Base-by-base conservation (phyloP, 257 asterid genomes). In the Datura wrightii region DNA sequence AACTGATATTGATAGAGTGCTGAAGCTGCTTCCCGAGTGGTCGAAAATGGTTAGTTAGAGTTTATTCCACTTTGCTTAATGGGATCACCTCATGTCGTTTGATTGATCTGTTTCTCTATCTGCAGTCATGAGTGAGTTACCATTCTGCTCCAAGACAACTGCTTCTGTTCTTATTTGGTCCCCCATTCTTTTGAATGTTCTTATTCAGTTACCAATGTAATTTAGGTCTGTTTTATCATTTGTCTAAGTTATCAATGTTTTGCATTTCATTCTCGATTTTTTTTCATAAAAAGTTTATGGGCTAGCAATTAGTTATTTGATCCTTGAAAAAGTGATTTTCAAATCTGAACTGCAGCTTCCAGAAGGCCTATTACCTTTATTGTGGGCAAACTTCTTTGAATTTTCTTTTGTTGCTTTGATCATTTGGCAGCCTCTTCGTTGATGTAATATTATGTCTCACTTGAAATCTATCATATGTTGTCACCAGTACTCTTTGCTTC, bases 1-100 rank as follows among this genome's bases (percentile, higher is more conserved):
- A 44, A 6, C 90, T 79, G 96, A 94, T 83, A 69, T 87, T 86
- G 93, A 92, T 83, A 91, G 81, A 89, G 89, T 94, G 86, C 89
- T 95, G 87, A 90, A 91, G 88, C 87, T 94, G 86, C 91, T 94
- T 78, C 91, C 96, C 6, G 97, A 95, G 86, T 95, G 97, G 95
- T 93, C 97, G 58, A 90, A 91, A 88, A 79, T 84, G 83, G 99
- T 95, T 86, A 90, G 95, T 78, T 87, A 70, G 83, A 34, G 41
- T 81, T 71, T 88, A 24, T 56, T 74, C 36, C 79, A 70, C 18
- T 41, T 70, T 18, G 18, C 16, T 70, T 70, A n/a, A 9, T n/a
- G 24, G 79, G 10, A 36, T 70, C 79, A 70, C 53, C 54, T 70
- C 79, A 4, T 42, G 55, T n/a, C 14, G 31, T 42, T 42, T 70